Percentiles rank a stretch among this genome's conserved stretches.
Evolutionary conservation across 148 eudicot genomes (phyloP).

Genomic region (Rhododendron henanense): DNA sequence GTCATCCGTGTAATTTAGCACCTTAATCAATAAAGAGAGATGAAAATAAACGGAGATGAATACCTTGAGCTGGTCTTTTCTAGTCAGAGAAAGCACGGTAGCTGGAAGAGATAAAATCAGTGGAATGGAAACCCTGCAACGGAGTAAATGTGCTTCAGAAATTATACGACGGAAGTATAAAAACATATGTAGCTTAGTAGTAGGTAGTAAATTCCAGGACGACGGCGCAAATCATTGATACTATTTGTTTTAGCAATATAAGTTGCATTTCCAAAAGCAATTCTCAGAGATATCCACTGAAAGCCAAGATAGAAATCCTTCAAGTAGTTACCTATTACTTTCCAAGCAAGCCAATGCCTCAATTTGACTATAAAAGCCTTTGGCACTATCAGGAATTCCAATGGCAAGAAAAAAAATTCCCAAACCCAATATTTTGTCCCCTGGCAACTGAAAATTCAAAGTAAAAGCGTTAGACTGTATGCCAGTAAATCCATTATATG

Average conservation of each 20-base stretch:
- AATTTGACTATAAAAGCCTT: constrained; percentile 77
- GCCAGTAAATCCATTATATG: too few relatives aligned
- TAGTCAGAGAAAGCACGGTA: constrained; percentile 68
- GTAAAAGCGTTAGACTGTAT: background rate
- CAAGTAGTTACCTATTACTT: constrained; percentile 49
- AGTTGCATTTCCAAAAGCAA: background rate
- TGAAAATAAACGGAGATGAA: background rate
- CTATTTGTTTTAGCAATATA: too few relatives aligned
- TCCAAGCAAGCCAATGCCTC: constrained; percentile 78
- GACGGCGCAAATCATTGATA: too few relatives aligned
- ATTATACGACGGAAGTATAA: too few relatives aligned
- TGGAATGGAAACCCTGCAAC: constrained; percentile 71
- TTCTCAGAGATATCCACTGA: background rate
- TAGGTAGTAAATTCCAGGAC: too few relatives aligned
- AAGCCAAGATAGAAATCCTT: background rate
- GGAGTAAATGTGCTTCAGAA: background rate
- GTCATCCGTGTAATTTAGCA: too few relatives aligned
- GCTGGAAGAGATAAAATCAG: constrained; percentile 75
- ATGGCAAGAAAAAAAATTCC: constrained; percentile 82
- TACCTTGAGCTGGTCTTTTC: constrained; percentile 79
- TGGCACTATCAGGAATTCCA: constrained; percentile 72
- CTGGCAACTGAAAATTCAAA: constrained; percentile 58
- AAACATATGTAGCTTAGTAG: too few relatives aligned
- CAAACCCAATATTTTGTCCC: constrained; percentile 78
- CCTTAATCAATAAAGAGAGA: too few relatives aligned